Conservation (phyloP, 2,329 filamentous ascomycete genomes). For the Calycina herbarum region DNA sequence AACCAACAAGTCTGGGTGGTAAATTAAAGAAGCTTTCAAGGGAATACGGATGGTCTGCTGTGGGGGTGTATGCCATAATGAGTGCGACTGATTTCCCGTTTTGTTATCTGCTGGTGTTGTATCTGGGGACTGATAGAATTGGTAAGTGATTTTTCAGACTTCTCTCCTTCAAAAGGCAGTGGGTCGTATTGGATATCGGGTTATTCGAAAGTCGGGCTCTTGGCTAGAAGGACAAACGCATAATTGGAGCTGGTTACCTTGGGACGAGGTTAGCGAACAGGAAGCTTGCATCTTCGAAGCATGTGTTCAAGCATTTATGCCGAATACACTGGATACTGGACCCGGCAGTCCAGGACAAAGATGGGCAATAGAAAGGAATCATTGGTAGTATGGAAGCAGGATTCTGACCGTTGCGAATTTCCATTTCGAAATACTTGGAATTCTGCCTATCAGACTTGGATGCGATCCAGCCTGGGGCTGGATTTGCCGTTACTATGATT, state of each 20-base stretch:
- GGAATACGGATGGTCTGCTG: slow-evolving; percentile 91
- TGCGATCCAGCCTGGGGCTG: not conserved
- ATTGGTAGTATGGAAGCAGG: too few relatives aligned
- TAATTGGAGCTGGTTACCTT: not conserved
- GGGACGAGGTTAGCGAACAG: not conserved
- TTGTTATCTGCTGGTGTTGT: slow-evolving; percentile 84
- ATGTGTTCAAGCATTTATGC: too few relatives aligned
- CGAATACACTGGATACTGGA: too few relatives aligned
- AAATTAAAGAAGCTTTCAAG: slow-evolving; percentile 76
- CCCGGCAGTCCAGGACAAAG: too few relatives aligned
- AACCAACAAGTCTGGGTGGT: slow-evolving; percentile 29
- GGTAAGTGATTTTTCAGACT: slow-evolving; percentile 49
- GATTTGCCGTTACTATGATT: not conserved
- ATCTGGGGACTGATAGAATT: slow-evolving; percentile 82
- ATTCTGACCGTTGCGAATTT: too few relatives aligned
- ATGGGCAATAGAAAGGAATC: too few relatives aligned
- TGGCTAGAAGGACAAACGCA: not conserved
- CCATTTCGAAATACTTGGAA: not conserved
- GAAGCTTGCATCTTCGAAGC: not conserved
- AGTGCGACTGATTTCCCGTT: slow-evolving; percentile 91
- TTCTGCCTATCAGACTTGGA: not conserved
- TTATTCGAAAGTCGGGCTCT: not conserved
- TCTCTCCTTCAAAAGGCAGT: not conserved
- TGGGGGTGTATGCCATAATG: slow-evolving; percentile 85
- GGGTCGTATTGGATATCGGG: not conserved